Percentiles rank a stretch among this genome's conserved stretches.
Evolutionary conservation across 169 alveolate genomes (phyloP).

Genomic region (Theileria orientalis): DNA sequence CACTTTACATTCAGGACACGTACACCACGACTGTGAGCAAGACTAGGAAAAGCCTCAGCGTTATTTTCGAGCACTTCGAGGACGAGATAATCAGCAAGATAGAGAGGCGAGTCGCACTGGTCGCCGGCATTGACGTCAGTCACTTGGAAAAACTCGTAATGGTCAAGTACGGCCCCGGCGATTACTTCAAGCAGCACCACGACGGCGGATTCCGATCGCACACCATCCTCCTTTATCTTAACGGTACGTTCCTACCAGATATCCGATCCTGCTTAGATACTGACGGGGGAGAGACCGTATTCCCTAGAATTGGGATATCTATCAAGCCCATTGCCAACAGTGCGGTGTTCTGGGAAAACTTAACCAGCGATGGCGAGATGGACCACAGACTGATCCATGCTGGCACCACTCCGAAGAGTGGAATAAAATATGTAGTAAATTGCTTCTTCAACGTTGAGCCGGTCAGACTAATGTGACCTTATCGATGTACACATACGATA

Average conservation of each 20-base stretch:
- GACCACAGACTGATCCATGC: constrained; percentile 68
- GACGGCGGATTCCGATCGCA: constrained; percentile 75
- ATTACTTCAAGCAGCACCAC: constrained; percentile 76
- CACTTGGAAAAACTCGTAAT: constrained; percentile 74
- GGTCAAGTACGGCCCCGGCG: constrained; percentile 73
- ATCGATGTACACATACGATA: neutral
- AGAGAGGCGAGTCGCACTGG: constrained; percentile 53
- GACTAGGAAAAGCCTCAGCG: constrained; percentile 56
- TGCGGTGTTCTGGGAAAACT: constrained; percentile 72
- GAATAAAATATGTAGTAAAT: constrained; percentile 55
- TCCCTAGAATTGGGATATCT: constrained; percentile 68
- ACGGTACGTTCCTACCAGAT: constrained; percentile 28
- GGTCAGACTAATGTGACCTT: neutral
- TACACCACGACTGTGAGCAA: constrained; percentile 53
- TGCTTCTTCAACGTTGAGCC: constrained; percentile 54
- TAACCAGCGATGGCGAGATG: constrained; percentile 57
- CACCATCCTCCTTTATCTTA: constrained; percentile 69
- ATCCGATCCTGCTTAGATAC: constrained; percentile 40
- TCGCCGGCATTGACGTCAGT: constrained; percentile 53
- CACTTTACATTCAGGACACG: constrained; percentile 33
- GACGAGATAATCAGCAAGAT: constrained; percentile 41
- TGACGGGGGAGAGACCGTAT: constrained; percentile 77
- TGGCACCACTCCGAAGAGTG: constrained; percentile 59
- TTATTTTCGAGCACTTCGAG: constrained; percentile 42
- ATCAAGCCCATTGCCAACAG: constrained; percentile 72